phyloP scores from a whole-genome alignment of 176 grass and related monocot genomes.

The Aegilops umbellulata region DNA sequence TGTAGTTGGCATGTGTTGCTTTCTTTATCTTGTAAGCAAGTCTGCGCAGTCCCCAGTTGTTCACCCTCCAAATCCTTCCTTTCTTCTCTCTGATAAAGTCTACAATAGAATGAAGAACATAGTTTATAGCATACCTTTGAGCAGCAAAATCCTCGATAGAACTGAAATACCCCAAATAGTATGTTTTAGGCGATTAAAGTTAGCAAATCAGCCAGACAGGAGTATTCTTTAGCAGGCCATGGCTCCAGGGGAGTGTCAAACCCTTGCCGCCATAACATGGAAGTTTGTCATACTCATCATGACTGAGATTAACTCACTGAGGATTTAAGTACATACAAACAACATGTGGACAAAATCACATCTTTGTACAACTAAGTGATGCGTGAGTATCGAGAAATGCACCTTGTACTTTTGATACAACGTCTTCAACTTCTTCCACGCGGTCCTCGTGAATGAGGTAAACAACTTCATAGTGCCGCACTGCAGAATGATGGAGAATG shows the following conservation, averaged over 20 bases:
- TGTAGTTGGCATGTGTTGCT: slow-evolving; percentile 78
- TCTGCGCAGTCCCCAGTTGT: slow-evolving; percentile 79
- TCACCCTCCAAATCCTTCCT: slow-evolving; percentile 97
- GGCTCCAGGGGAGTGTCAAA: background rate
- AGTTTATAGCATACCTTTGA: background rate
- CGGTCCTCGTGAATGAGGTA: slow-evolving; percentile 84
- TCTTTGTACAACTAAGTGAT: background rate
- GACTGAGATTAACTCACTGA: background rate
- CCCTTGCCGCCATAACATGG: background rate
- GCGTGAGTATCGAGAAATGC: background rate
- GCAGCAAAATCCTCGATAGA: background rate
- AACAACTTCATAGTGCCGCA: slow-evolving; percentile 92
- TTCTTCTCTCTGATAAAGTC: slow-evolving; percentile 91
- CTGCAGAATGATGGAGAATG: slow-evolving; percentile 37
- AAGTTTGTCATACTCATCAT: background rate
- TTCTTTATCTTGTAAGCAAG: slow-evolving; percentile 95
- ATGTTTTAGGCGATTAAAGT: background rate
- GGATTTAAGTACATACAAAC: background rate
- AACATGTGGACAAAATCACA: background rate
- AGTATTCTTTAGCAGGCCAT: background rate
- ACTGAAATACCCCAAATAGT: background rate
- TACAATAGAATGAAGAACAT: slow-evolving; percentile 19
- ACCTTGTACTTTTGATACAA: slow-evolving; percentile 94
- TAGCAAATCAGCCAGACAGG: background rate
- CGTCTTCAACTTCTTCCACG: slow-evolving; percentile 72